Percentiles rank a stretch among this genome's conserved stretches.
Evolutionary conservation across 345 rosid genomes (phyloP).

Genomic region (Eucalyptus pumila): DNA sequence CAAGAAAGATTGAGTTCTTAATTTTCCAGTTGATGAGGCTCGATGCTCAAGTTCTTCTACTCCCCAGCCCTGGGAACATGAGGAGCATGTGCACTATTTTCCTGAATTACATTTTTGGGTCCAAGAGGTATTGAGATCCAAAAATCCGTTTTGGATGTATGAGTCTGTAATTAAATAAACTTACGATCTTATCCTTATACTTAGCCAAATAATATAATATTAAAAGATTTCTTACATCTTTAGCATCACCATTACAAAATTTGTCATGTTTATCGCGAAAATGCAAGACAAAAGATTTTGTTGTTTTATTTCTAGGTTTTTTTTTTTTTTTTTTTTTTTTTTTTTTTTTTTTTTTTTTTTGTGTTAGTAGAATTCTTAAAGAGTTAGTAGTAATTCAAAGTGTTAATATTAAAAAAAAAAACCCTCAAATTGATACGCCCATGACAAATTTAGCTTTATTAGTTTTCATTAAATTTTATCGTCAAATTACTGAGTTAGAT

Average conservation of each 20-base stretch:
- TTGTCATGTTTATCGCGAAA: not conserved
- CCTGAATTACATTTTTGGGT: conserved; percentile 15
- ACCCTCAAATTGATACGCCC: too few species aligned
- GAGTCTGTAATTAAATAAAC: not conserved
- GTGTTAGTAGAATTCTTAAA: not conserved
- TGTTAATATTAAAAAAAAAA: too few species aligned
- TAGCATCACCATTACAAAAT: not conserved
- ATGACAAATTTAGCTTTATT: accelerated
- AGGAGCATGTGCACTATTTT: conserved; percentile 32
- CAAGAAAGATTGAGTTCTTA: conserved; percentile 1
- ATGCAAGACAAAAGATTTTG: not conserved
- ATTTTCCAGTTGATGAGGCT: accelerated
- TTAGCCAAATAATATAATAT: not conserved
- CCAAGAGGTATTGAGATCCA: conserved; percentile 2
- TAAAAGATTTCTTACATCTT: not conserved
- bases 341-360: not conserved
- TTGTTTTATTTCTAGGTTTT: not conserved
- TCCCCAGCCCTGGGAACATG: conserved; percentile 31
- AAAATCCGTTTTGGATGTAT: not conserved
- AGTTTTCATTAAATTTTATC: too few species aligned
- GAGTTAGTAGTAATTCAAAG: not conserved
- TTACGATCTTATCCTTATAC: not conserved
- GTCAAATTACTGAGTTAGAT: accelerated
- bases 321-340: too few species aligned
- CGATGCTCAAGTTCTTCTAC: conserved; percentile 45